Base-by-base conservation (phyloP, 2,329 filamentous ascomycete species). In the Teratosphaeria gauchensis region DNA sequence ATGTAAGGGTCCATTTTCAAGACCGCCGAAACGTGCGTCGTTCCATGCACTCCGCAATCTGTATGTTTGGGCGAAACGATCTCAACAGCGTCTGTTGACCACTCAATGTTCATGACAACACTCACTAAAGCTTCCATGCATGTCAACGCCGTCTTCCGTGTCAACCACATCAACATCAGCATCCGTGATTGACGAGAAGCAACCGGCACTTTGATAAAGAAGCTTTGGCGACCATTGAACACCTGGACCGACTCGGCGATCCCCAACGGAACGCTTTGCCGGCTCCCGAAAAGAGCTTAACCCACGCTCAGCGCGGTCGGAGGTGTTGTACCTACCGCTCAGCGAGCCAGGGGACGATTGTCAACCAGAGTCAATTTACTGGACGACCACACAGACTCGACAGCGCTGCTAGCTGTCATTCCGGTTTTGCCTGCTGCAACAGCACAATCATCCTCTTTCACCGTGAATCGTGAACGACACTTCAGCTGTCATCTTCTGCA, bases 321-420 rank as follows among this genome's bases (percentile, higher is more conserved):
- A n/a, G n/a, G n/a, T n/a, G n/a, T n/a, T n/a, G n/a, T n/a, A n/a
- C n/a, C n/a, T n/a, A n/a, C n/a, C 16, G n/a, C 53, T 55, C 31
- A 38, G 33, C 33, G 14, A 42, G 33, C 30, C 53, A 55, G 53
- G 53, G 31, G 32, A 55, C 53, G 30, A 38, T 14, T 24, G 53
- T 56, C 54, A 56, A 56, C 56, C 56, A 58, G 56, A 48, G 16
- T 57, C 46, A n/a, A 48, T 24, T 48, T 21, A 21, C 28, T 48
- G 42, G n/a, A 38, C 30, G 28, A 24, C 19, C 9, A 24, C 35
- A 28, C 30, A 51, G n/a, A 28, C 24, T 28, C 24, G 24, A 28
- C 24, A 28, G 24, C 24, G 2, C 24, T 53, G 14, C 31, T 8
- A 53, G 28, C 19, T 24, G 51, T 38, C 9, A n/a, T 54, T 46